These are phyloP conservation scores for Pyrenochaeta sp. DNA, from an alignment of 2,329 filamentous ascomycete species.

Conservation along the genomic window DNA sequence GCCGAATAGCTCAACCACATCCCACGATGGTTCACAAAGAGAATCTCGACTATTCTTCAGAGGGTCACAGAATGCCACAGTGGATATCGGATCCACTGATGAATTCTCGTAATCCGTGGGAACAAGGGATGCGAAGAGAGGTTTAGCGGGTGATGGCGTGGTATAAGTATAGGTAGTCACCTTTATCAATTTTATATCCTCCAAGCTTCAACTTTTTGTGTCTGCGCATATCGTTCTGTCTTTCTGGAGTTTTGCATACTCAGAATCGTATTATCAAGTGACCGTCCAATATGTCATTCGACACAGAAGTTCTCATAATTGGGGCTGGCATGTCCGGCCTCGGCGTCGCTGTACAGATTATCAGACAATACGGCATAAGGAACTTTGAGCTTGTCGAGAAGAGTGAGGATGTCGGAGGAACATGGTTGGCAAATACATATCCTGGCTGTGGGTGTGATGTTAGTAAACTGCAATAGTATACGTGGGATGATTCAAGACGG, in stretches of 20 bases:
- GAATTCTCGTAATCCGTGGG: neutral
- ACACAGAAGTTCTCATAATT: slow-evolving; percentile 59
- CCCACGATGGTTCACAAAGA: slow-evolving; percentile 1
- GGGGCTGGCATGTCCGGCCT: slow-evolving; percentile 60
- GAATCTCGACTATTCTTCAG: slow-evolving; percentile 7
- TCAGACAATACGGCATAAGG: slow-evolving; percentile 48
- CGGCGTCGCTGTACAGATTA: slow-evolving; percentile 57
- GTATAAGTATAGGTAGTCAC: slow-evolving; percentile 11
- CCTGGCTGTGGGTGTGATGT: slow-evolving; percentile 48
- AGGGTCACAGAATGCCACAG: neutral
- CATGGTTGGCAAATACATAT: slow-evolving; percentile 45
- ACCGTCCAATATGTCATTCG: slow-evolving; percentile 41
- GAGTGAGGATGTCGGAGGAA: slow-evolving; percentile 47
- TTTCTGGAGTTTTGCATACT: neutral
- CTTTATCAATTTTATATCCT: neutral
- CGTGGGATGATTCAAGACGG: neutral
- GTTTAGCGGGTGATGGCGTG: neutral
- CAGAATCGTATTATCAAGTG: too few relatives aligned
- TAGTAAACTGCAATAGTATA: neutral
- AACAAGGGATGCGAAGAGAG: neutral
- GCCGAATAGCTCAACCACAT: slow-evolving; percentile 5
- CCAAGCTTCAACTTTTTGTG: neutral
- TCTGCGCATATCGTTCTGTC: neutral
- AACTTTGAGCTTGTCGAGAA: slow-evolving; percentile 58
- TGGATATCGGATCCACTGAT: slow-evolving; percentile 1